Percentiles rank a stretch among this genome's conserved stretches.
Conservation (phyloP, 2,329 filamentous ascomycete species). For the Xylariales sp. region DNA sequence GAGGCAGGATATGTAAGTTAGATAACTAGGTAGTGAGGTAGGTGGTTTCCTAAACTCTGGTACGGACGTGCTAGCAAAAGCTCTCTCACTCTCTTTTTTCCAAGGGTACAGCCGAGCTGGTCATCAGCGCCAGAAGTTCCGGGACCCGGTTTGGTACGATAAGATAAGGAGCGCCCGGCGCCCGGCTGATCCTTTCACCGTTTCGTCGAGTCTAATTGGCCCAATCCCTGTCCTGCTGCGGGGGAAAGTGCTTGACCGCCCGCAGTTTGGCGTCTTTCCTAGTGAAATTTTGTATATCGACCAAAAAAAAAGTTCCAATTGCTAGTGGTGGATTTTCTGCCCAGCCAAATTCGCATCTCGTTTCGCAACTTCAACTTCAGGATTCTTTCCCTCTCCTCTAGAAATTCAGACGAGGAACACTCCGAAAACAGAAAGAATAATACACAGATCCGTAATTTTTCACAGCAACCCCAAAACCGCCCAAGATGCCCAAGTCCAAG, state of each 20-base stretch:
- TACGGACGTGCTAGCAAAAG: too few relatives aligned
- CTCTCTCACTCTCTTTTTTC: too few relatives aligned
- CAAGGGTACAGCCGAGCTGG: background rate
- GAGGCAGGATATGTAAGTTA: too few relatives aligned
- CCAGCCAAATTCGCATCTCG: too few relatives aligned
- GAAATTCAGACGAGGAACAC: too few relatives aligned
- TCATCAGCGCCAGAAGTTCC: background rate
- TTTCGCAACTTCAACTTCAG: too few relatives aligned
- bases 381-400: too few relatives aligned
- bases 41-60: too few relatives aligned
- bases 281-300: background rate
- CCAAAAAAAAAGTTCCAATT: constrained; percentile 6
- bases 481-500: constrained; percentile 91
- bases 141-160: background rate
- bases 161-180: constrained; percentile 7
- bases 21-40: too few relatives aligned
- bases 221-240: constrained; percentile 1
- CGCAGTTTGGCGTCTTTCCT: constrained; percentile 1
- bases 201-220: constrained; percentile 2
- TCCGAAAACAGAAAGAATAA: too few relatives aligned
- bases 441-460: too few relatives aligned
- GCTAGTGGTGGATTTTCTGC: too few relatives aligned
- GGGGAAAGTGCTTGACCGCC: constrained; percentile 4
- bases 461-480: constrained; percentile 2
- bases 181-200: constrained; percentile 9